Conservation (phyloP, 2,329 filamentous ascomycete species). For the Aspergillus carbonarius region DNA sequence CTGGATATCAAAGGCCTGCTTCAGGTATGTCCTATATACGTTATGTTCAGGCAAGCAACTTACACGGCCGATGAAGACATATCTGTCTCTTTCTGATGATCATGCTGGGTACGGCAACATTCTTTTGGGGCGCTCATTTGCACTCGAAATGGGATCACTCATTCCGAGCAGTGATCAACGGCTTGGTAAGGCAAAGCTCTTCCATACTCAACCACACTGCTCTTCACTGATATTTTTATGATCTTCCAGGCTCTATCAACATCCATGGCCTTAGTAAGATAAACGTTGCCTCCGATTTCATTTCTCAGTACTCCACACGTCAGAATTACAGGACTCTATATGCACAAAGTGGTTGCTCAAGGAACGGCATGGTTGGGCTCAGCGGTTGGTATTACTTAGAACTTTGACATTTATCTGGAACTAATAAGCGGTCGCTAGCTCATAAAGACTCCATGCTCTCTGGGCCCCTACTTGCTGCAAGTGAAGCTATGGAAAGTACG, state of each 20-base stretch:
- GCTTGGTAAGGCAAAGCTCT: conserved; percentile 50
- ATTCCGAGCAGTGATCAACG: conserved; percentile 86
- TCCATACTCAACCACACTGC: background rate
- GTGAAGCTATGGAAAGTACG: conserved; percentile 53
- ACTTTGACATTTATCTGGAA: background rate
- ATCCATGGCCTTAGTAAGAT: conserved; percentile 70
- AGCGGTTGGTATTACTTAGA: conserved; percentile 16
- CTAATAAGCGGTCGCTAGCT: conserved; percentile 13
- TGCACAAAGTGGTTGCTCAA: conserved; percentile 45
- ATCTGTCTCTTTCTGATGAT: conserved; percentile 91
- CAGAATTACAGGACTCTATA: conserved; percentile 94
- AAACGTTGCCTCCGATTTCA: conserved; percentile 92
- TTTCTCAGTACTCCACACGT: conserved; percentile 94
- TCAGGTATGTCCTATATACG: conserved; percentile 44
- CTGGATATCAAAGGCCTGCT: conserved; percentile 92
- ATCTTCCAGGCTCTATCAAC: conserved; percentile 63
- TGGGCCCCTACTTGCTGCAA: conserved; percentile 22
- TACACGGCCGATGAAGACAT: conserved; percentile 60
- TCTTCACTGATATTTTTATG: background rate
- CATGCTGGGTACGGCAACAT: conserved; percentile 89
- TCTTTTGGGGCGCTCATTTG: conserved; percentile 89
- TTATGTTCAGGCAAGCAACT: background rate
- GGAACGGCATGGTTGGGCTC: conserved; percentile 8
- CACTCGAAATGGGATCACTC: conserved; percentile 82
- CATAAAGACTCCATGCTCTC: conserved; percentile 8